Evolutionary conservation across 768 basidiomycete species (phyloP), one percentile per base, ranked within the genome.

Genomic region (Boletus edulis): DNA sequence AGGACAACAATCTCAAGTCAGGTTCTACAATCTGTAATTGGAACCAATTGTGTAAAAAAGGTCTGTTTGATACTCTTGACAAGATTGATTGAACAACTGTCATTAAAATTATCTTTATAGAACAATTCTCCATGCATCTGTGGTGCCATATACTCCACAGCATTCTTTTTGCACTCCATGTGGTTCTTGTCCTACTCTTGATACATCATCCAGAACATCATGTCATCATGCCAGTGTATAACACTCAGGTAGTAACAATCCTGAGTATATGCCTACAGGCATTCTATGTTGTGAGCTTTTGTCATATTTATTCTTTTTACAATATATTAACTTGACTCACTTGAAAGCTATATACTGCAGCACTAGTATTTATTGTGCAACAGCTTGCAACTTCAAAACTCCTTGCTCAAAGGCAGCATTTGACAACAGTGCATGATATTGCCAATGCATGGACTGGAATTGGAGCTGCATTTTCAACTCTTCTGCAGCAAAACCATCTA

Each of bases 371-470:
- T 27, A 14, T 66, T 2, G 59, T 56, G 20, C 67, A 68, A 22
- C 54, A 55, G 15, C 55, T 64, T 18, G 55, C 65, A 10, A 34
- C 56, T 10, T 49, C 40, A 11, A 34, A 22, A 1, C 34, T 55
- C 0, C 29, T 64, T 17, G 37, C 38, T 9, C 29, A 52, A 10
- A 20, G 35, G 1, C 57, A 64, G 15, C 55, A 56, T 3, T 2
- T 68, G 5, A 67, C 67, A 31, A 37, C 50, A 27, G 45, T 62
- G 1, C 64, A 67, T 46, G 67, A 67, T 41, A 34, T 49, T 14
- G 7, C 51, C 20, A 32, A 42, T 3, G 62, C 67, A 14, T 68
- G 67, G 67, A 49, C 47, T 15, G 63, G 67, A 0, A 53, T 62
- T 46, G 67, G 67, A 11, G 49, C 60, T 49, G 67, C 67, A 7